A percentile compares a stretch with the other conserved stretches of the same genome.
These are phyloP conservation scores for Eutrema salsugineum DNA, from an alignment of 441 rosid genomes.

Conservation along the genomic window DNA sequence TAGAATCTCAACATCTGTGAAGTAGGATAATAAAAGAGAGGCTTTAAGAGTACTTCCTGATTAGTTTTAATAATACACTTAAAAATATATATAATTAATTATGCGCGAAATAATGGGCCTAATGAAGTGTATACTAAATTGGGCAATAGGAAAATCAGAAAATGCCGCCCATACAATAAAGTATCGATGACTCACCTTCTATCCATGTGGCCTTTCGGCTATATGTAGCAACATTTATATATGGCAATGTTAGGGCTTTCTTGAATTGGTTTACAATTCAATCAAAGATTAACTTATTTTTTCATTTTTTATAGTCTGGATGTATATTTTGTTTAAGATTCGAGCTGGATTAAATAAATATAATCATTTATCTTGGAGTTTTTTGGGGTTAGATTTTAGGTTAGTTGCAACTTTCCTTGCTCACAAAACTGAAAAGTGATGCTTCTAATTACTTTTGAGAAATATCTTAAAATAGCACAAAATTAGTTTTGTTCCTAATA, in stretches of 20 bases:
- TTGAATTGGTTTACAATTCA: constrained; percentile 13
- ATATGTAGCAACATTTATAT: constrained; percentile 12
- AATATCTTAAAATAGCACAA: no score
- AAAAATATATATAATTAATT: neutral
- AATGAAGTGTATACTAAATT: constrained; percentile 47
- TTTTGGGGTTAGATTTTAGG: no score
- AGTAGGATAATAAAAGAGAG: constrained; percentile 25
- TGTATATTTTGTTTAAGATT: neutral
- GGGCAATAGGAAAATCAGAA: constrained; percentile 37
- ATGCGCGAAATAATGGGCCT: constrained; percentile 19
- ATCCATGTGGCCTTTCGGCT: constrained; percentile 24
- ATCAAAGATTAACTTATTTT: neutral
- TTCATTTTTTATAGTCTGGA: no score
- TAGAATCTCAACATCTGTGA: constrained; percentile 42
- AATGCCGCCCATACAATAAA: constrained; percentile 20
- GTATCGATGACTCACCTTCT: constrained; percentile 27
- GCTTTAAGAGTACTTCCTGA: constrained; percentile 25
- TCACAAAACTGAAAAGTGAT: neutral
- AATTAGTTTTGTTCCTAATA: no score
- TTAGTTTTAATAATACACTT: constrained; percentile 26
- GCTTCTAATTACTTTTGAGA: no score
- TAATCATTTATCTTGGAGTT: neutral
- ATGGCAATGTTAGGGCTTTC: constrained; percentile 23
- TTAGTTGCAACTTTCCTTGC: neutral
- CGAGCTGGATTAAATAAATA: neutral